Base-by-base conservation (phyloP, 495 filamentous ascomycete genomes). In the Neurospora tetraspora region DNA sequence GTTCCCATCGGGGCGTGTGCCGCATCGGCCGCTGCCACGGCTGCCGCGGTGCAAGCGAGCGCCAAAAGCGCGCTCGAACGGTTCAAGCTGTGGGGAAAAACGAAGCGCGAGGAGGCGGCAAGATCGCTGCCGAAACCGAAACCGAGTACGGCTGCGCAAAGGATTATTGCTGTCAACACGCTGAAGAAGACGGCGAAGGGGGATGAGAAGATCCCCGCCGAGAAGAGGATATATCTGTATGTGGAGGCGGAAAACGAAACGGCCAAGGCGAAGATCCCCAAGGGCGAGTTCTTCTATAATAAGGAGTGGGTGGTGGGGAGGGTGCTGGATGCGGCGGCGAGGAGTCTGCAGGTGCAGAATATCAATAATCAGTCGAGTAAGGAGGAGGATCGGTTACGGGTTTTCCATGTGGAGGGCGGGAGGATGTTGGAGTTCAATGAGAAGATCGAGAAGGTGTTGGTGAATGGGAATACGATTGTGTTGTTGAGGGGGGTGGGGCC, bases 321-420 rank as follows among this genome's bases (percentile, higher is more conserved):
- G 71, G 87, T 98, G 72, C 83, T 99, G 71, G 96, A 99, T 79
- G 91, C 92, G 40, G 96, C 93, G 68, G 95, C 96, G 16, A 89
- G 87, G 83, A 89, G 87, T 74, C 79, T 98, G 72, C 90, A 92
- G 78, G 89, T 97, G 43, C 86, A 92, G 81, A 98, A 98, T 80
- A 75, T 96, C 73, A 98, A 98, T 77, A 98, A 97, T 79, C 86
- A 93, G 71, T 90, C 85, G 23, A 88, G 86, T 37, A 86, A 91
- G 18, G 93, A 97, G 83, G 89, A 91, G 81, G 91, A 92, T 39
- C 88, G 89, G 77, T 77, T 99, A 74, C 80, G 95, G 43, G 88
- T 99, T 2, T 99, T 96, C 72, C 95, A 98, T 81, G 92, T 98
- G 0, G 96, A 98, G 78, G 91, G 90, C 0, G 96, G 96, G 1